Percentiles rank a stretch among this genome's conserved stretches.
phyloP scores from a whole-genome alignment of 768 basidiomycete genomes.

The Panellus pusillus region DNA sequence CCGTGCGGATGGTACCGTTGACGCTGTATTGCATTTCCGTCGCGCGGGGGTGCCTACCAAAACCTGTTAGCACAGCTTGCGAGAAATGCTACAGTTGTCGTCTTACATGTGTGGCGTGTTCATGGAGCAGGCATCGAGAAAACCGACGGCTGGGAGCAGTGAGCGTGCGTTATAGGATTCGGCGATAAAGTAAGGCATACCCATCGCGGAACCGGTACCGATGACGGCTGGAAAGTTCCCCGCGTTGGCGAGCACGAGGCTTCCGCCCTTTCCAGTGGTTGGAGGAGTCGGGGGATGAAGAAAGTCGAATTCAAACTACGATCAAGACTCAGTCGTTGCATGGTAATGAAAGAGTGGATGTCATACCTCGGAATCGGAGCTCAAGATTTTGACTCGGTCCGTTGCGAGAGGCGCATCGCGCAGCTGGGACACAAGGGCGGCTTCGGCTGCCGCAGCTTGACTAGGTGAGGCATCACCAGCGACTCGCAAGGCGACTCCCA shows the following conservation, averaged over 20 bases:
- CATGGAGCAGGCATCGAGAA: conserved; percentile 21
- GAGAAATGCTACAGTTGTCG: too few relatives aligned
- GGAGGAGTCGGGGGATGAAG: conserved; percentile 14
- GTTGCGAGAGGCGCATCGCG: conserved; percentile 11
- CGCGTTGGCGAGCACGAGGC: conserved; percentile 16
- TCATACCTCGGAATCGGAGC: conserved; percentile 11
- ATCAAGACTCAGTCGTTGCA: not conserved
- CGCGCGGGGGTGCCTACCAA: conserved; percentile 18
- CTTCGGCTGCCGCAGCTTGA: conserved; percentile 1
- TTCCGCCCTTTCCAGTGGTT: conserved; percentile 14
- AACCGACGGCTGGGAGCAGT: conserved; percentile 10
- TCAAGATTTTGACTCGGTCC: conserved; percentile 12
- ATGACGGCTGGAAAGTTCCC: conserved; percentile 25
- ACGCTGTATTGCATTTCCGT: conserved; percentile 24
- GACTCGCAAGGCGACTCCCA: not conserved
- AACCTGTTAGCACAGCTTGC: too few relatives aligned
- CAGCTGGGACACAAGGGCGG: conserved; percentile 9
- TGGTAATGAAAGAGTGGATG: not conserved
- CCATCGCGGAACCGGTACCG: conserved; percentile 21
- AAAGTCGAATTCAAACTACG: conserved; percentile 24
- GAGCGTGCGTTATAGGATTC: not conserved
- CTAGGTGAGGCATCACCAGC: conserved; percentile 7
- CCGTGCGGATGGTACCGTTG: conserved; percentile 23
- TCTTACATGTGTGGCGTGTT: conserved; percentile 20
- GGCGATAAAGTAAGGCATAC: not conserved